Conservation (phyloP, 2,329 filamentous ascomycete species). For the Cryphonectria naterciae region DNA sequence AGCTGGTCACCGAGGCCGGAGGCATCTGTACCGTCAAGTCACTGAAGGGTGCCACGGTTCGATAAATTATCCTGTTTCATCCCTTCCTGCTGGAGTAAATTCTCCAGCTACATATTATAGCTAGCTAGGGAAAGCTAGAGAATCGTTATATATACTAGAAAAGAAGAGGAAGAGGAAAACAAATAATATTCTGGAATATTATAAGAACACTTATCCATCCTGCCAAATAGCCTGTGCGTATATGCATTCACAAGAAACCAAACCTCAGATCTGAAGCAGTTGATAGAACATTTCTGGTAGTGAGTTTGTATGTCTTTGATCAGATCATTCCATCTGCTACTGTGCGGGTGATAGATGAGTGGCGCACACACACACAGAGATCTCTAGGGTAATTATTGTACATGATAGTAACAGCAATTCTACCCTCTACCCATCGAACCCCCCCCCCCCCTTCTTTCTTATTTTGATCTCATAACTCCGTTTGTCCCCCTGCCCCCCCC, state of each 20-base stretch:
- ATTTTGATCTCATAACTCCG: conserved; percentile 16
- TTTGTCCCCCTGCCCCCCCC: not conserved
- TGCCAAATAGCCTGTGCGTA: not conserved
- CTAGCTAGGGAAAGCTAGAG: not conserved
- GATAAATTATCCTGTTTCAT: conserved; percentile 56
- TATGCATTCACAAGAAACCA: not conserved
- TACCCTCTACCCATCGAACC: not conserved
- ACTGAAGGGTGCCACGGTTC: conserved; percentile 78
- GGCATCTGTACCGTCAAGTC: conserved; percentile 83
- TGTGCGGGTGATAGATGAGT: not conserved
- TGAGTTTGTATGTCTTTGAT: not conserved
- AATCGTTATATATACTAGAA: not conserved
- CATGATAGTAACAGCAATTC: not conserved
- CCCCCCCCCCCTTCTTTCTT: no score
- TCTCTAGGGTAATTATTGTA: not conserved
- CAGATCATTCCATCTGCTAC: not conserved
- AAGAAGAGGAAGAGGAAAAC: not conserved
- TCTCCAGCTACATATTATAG: not conserved
- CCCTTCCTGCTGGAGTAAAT: not conserved
- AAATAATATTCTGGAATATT: not conserved
- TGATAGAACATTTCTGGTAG: not conserved
- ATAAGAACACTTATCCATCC: not conserved
- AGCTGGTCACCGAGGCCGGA: conserved; percentile 76
- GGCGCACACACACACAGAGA: not conserved
- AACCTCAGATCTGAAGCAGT: not conserved